Percentiles rank a stretch among this genome's conserved stretches.
Evolutionary conservation across 345 rosid species (phyloP).

Genomic region (Kernera saxatilis): DNA sequence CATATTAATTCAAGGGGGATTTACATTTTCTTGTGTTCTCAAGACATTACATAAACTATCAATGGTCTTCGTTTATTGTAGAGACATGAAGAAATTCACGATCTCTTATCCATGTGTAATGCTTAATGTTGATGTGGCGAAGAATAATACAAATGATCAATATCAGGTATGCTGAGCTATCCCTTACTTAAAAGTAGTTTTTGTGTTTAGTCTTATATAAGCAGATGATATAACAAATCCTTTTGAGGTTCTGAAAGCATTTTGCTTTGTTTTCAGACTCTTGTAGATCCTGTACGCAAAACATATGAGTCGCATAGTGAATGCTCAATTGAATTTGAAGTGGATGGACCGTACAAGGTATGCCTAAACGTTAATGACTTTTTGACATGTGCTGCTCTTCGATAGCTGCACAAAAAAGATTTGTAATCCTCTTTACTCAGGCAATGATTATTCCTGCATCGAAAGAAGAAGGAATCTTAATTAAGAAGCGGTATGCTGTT

Average conservation of each 20-base stretch:
- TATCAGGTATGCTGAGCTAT: slow-evolving; percentile 61
- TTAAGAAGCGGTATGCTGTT: slow-evolving; percentile 97
- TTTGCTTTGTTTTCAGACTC: slow-evolving; percentile 43
- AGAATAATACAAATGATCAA: slow-evolving; percentile 91
- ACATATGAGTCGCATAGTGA: slow-evolving; percentile 76
- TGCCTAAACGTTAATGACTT: slow-evolving; percentile 15
- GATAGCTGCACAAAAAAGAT: slow-evolving; percentile 10
- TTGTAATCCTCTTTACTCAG: slow-evolving; percentile 34
- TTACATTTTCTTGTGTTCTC: slow-evolving; percentile 11
- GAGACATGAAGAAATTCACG: slow-evolving; percentile 79
- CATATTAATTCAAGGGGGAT: not conserved
- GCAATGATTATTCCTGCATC: slow-evolving; percentile 99
- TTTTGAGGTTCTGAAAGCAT: slow-evolving; percentile 10
- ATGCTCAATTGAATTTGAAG: slow-evolving; percentile 99
- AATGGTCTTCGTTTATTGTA: slow-evolving; percentile 32
- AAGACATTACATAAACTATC: slow-evolving; percentile 14
- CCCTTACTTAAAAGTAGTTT: not conserved
- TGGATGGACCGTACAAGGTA: slow-evolving; percentile 99
- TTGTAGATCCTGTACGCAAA: slow-evolving; percentile 67
- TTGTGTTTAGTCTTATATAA: slow-evolving; percentile 6
- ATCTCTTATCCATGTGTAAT: slow-evolving; percentile 97
- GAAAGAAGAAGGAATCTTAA: slow-evolving; percentile 93
- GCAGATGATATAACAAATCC: not conserved
- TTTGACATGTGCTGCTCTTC: slow-evolving; percentile 10
- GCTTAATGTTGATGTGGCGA: slow-evolving; percentile 93